Percentiles rank a stretch among this genome's conserved stretches.
Conservation (phyloP, 2,329 filamentous ascomycete genomes). For the Apiospora malaysiana region DNA sequence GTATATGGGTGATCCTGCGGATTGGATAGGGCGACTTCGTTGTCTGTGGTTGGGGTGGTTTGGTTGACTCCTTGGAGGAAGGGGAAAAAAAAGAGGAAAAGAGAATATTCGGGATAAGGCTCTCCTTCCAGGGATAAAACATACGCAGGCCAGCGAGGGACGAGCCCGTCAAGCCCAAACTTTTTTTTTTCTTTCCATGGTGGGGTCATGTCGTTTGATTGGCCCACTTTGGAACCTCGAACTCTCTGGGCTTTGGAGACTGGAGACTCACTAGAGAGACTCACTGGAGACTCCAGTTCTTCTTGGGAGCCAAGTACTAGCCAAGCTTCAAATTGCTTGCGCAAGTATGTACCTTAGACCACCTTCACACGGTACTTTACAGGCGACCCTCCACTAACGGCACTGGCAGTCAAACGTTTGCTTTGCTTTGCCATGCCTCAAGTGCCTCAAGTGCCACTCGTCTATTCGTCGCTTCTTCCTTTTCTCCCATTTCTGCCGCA, state of each 20-base stretch:
- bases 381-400: neutral
- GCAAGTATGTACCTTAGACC: neutral
- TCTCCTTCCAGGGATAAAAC: conserved; percentile 35
- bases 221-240: conserved; percentile 25
- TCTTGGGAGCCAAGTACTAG: too few relatives aligned
- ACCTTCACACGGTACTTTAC: neutral
- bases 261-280: neutral
- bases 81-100: conserved; percentile 32
- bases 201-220: conserved; percentile 37
- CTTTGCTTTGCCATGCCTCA: too few relatives aligned
- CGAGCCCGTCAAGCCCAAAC: conserved; percentile 27
- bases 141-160: conserved; percentile 22
- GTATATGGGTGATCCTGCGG: conserved; percentile 41
- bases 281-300: neutral
- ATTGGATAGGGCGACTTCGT: conserved; percentile 65
- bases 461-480: neutral
- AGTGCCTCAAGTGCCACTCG: too few relatives aligned
- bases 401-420: neutral
- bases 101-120: conserved; percentile 1
- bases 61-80: conserved; percentile 41
- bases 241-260: conserved; percentile 22
- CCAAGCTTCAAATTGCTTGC: too few relatives aligned
- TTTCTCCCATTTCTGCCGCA: conserved; percentile 11
- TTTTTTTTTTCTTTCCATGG: conserved; percentile 34
- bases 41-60: conserved; percentile 56